Evolutionary conservation across 75 land plant species (phyloP).

Genomic region (Azolla pinnata): DNA sequence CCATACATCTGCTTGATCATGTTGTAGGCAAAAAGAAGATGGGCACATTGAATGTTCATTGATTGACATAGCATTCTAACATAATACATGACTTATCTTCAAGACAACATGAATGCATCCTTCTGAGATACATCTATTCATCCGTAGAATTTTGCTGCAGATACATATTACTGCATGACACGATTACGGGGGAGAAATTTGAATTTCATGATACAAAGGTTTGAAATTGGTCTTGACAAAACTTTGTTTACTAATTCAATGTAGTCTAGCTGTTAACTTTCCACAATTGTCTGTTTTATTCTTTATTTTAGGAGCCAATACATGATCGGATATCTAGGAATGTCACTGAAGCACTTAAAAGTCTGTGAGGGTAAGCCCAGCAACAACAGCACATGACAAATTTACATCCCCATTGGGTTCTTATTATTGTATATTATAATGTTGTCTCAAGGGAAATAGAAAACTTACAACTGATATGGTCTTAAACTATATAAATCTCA

Average conservation of each 20-base stretch:
- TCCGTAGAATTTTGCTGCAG: slow-evolving; percentile 23
- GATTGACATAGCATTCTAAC: no score
- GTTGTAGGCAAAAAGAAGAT: not conserved
- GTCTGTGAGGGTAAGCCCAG: slow-evolving; percentile 4
- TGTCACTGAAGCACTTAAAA: slow-evolving; percentile 31
- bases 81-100: no score
- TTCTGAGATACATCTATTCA: not conserved
- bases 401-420: no score
- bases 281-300: not conserved
- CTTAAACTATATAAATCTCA: no score
- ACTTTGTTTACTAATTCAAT: not conserved
- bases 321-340: slow-evolving; percentile 84
- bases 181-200: slow-evolving; percentile 67
- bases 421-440: no score
- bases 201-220: slow-evolving; percentile 48
- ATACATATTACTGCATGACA: slow-evolving; percentile 80
- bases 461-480: no score
- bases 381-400: no score
- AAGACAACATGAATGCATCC: no score
- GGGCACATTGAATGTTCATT: not conserved
- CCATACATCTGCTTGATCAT: not conserved
- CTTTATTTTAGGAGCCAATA: slow-evolving; percentile 48
- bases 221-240: not conserved
- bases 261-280: not conserved
- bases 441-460: no score